These are phyloP conservation scores for Pseudocercospora musae DNA, from an alignment of 2,329 filamentous ascomycete genomes.

Conservation along the genomic window DNA sequence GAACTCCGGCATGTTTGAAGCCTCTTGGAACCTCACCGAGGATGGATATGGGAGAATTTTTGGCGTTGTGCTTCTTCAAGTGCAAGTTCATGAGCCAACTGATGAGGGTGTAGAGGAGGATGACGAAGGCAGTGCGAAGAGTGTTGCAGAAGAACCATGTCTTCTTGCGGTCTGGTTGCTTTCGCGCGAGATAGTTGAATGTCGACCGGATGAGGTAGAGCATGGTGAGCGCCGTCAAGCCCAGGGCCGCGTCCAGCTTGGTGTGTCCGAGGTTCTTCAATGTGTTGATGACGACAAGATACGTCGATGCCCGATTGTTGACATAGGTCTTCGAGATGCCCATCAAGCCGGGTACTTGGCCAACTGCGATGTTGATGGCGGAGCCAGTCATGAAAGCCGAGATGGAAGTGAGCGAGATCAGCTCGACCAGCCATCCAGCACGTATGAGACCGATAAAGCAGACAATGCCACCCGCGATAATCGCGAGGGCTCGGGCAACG, in stretches of 20 bases:
- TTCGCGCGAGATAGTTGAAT: conserved; percentile 66
- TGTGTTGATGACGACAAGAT: conserved; percentile 77
- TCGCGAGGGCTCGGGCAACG: conserved; percentile 73
- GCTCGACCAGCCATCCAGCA: conserved; percentile 84
- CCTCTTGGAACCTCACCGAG: conserved; percentile 76
- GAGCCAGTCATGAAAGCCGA: conserved; percentile 97
- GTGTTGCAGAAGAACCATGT: conserved; percentile 88
- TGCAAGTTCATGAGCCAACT: conserved; percentile 79
- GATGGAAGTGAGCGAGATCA: conserved; percentile 86
- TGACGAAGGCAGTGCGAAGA: conserved; percentile 84
- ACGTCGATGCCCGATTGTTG: conserved; percentile 73
- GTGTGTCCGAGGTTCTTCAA: conserved; percentile 67
- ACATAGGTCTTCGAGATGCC: conserved; percentile 64
- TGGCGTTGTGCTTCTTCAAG: conserved; percentile 35
- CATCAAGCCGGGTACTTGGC: conserved; percentile 78
- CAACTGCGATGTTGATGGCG: conserved; percentile 79
- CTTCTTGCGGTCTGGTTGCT: conserved; percentile 66
- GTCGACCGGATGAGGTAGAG: conserved; percentile 70
- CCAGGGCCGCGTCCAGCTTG: conserved; percentile 79
- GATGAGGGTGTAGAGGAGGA: conserved; percentile 86
- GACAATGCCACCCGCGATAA: conserved; percentile 76
- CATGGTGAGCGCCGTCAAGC: conserved; percentile 73
- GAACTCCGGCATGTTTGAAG: conserved; percentile 75
- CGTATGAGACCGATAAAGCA: conserved; percentile 74
- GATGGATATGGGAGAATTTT: conserved; percentile 64